phyloP scores from a whole-genome alignment of 768 basidiomycete genomes.

The Suillus variegatus region DNA sequence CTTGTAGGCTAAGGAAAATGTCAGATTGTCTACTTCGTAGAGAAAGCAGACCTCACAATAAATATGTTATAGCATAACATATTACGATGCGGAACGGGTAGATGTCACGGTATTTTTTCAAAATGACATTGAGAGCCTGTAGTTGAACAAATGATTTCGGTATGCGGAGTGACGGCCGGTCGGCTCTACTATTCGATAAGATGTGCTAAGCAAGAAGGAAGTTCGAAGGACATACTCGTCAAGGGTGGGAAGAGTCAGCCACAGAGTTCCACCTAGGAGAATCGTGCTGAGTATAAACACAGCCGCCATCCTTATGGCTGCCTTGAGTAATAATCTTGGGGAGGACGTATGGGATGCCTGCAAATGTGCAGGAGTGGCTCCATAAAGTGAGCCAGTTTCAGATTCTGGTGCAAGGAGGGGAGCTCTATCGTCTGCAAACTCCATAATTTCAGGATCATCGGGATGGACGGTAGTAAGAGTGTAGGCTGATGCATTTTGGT shows the following conservation, averaged over 20 bases:
- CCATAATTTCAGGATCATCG: constrained; percentile 22
- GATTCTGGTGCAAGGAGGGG: constrained; percentile 44
- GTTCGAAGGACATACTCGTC: constrained; percentile 58
- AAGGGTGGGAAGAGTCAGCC: constrained; percentile 76
- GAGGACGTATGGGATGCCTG: constrained; percentile 36
- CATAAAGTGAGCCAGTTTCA: constrained; percentile 47
- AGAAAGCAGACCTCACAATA: constrained; percentile 68
- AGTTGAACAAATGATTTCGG: constrained; percentile 89
- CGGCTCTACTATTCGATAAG: constrained; percentile 52
- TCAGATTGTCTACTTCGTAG: constrained; percentile 8
- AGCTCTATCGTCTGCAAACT: constrained; percentile 36
- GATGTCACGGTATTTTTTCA: constrained; percentile 91
- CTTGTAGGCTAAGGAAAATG: constrained; percentile 69
- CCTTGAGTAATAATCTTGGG: constrained; percentile 68
- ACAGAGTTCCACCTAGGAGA: constrained; percentile 76
- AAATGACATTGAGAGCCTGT: constrained; percentile 77
- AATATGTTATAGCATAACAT: constrained; percentile 86
- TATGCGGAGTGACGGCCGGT: constrained; percentile 74
- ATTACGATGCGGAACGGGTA: constrained; percentile 84
- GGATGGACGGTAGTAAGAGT: constrained; percentile 62
- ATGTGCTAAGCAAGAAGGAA: background rate
- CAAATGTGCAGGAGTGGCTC: constrained; percentile 43
- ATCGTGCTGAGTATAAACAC: constrained; percentile 73
- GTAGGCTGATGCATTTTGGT: constrained; percentile 51
- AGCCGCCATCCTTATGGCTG: constrained; percentile 80